Evolutionary conservation across 768 basidiomycete genomes (phyloP).

Genomic region (Russula earlei): DNA sequence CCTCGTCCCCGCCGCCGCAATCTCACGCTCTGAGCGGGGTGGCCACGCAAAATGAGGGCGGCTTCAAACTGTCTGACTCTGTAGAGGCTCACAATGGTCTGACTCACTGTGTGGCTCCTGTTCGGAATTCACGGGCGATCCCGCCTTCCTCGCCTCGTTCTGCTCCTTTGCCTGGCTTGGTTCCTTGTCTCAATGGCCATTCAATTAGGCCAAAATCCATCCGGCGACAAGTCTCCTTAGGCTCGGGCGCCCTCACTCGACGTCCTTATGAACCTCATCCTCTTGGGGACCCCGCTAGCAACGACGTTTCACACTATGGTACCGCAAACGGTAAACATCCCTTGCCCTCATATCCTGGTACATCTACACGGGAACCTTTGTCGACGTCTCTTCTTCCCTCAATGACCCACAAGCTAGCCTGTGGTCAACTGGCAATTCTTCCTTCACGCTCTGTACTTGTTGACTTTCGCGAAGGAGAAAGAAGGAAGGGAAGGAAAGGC

Average conservation of each 20-base stretch:
- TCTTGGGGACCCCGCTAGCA: background rate
- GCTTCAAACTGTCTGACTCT: background rate
- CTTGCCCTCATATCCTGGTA: background rate
- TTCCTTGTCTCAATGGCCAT: background rate
- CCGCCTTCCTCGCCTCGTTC: background rate
- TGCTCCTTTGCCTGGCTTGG: background rate
- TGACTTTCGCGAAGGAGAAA: constrained; percentile 48
- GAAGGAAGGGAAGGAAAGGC: constrained; percentile 37
- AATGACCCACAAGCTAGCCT: constrained; percentile 38
- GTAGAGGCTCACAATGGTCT: background rate
- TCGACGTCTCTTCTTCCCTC: constrained; percentile 24
- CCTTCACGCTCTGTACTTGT: constrained; percentile 42
- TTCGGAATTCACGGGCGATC: background rate
- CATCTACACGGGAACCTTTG: background rate
- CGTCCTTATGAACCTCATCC: background rate
- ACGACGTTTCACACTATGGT: background rate
- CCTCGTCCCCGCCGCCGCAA: background rate
- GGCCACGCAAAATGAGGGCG: background rate
- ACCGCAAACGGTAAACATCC: background rate
- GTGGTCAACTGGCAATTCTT: constrained; percentile 42
- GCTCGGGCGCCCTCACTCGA: background rate
- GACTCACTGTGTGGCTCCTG: background rate
- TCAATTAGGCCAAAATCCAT: background rate
- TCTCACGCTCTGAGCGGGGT: background rate
- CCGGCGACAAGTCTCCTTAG: background rate